Conservation (phyloP, 805 yeast species). For the Jamesozyma piceae region DNA sequence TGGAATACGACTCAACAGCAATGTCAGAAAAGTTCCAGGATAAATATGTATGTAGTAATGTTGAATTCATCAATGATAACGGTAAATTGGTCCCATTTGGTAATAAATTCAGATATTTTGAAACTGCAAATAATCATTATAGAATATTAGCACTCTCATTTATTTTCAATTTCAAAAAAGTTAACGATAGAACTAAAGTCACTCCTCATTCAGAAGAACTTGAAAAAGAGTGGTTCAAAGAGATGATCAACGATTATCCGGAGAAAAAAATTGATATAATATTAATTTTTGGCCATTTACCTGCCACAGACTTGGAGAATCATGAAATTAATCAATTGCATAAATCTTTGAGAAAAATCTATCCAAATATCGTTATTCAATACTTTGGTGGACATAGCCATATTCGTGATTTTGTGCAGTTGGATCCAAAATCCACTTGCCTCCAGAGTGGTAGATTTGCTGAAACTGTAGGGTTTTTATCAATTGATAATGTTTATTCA, state of each 20-base stretch:
- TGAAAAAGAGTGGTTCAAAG: slow-evolving; percentile 54
- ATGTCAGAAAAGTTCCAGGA: slow-evolving; percentile 44
- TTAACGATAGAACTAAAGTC: slow-evolving; percentile 54
- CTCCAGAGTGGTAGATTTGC: slow-evolving; percentile 90
- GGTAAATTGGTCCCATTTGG: slow-evolving; percentile 57
- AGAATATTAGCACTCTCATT: slow-evolving; percentile 67
- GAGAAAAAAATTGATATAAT: slow-evolving; percentile 50
- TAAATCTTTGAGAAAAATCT: slow-evolving; percentile 41
- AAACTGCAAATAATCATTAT: slow-evolving; percentile 43
- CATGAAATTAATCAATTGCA: slow-evolving; percentile 33
- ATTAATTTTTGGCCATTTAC: slow-evolving; percentile 72
- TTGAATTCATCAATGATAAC: slow-evolving; percentile 41
- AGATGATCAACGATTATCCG: slow-evolving; percentile 30
- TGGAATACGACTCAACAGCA: slow-evolving; percentile 56
- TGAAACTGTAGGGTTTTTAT: slow-evolving; percentile 86
- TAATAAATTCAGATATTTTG: slow-evolving; percentile 51
- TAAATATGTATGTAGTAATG: slow-evolving; percentile 63
- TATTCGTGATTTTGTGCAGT: slow-evolving; percentile 67
- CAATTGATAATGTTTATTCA: slow-evolving; percentile 36
- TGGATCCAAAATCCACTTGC: slow-evolving; percentile 61
- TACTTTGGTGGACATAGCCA: slow-evolving; percentile 94
- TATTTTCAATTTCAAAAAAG: slow-evolving; percentile 58
- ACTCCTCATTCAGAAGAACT: slow-evolving; percentile 45
- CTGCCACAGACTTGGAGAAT: slow-evolving; percentile 38
- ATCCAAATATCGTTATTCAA: slow-evolving; percentile 61